A percentile compares a stretch with the other conserved stretches of the same genome.
Evolutionary conservation across 805 yeast species (phyloP).

Genomic region (Ogataea angusta): DNA sequence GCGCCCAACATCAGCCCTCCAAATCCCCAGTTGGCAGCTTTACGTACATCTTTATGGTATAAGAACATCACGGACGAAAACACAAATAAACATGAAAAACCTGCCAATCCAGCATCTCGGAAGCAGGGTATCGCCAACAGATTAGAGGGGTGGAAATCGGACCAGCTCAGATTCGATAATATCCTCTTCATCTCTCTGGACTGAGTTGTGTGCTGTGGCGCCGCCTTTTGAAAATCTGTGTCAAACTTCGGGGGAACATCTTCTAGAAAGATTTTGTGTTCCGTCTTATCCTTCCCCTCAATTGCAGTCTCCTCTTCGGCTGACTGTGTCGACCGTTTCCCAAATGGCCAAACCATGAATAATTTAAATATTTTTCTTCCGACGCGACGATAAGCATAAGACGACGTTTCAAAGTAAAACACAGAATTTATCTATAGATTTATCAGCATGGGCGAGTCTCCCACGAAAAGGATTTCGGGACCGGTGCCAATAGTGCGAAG

Average conservation of each 20-base stretch:
- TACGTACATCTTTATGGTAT: slow-evolving; percentile 57
- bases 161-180: slow-evolving; percentile 35
- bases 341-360: slow-evolving; percentile 25
- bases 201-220: slow-evolving; percentile 14
- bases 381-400: slow-evolving; percentile 5
- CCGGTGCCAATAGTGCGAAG: slow-evolving; percentile 10
- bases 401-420: neutral
- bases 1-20: slow-evolving; percentile 79
- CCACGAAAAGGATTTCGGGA: slow-evolving; percentile 8
- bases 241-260: slow-evolving; percentile 51
- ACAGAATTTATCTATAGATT: neutral
- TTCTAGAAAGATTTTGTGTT: slow-evolving; percentile 39
- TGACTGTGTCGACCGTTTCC: slow-evolving; percentile 5
- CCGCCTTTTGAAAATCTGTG: slow-evolving; percentile 7
- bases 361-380: slow-evolving; percentile 3
- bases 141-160: slow-evolving; percentile 51
- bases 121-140: slow-evolving; percentile 69
- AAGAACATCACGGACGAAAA: slow-evolving; percentile 64
- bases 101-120: slow-evolving; percentile 74
- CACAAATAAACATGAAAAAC: slow-evolving; percentile 69
- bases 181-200: slow-evolving; percentile 21
- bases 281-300: slow-evolving; percentile 4
- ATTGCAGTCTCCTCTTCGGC: slow-evolving; percentile 5
- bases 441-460: slow-evolving; percentile 14
- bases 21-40: slow-evolving; percentile 77